phyloP scores from a whole-genome alignment of 2,329 filamentous ascomycete genomes.

The Aspergillus ruber region DNA sequence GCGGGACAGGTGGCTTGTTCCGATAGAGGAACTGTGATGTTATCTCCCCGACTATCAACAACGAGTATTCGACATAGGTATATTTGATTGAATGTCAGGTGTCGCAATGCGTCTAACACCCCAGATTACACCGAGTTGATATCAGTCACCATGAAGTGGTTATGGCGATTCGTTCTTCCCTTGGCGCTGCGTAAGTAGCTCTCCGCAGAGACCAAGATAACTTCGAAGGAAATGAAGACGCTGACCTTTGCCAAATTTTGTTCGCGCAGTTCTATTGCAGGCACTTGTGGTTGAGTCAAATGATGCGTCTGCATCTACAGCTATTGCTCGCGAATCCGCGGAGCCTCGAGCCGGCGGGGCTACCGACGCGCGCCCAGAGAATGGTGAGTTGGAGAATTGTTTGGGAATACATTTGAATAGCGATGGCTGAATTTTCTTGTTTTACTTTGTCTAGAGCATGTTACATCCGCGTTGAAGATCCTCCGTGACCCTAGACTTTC shows the following conservation, averaged over 20 bases:
- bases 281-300: conserved; percentile 20
- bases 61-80: conserved; percentile 1
- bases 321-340: conserved; percentile 12
- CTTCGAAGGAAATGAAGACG: conserved; percentile 4
- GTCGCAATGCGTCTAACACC: conserved; percentile 32
- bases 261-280: conserved; percentile 25
- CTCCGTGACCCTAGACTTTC: conserved; percentile 24
- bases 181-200: conserved; percentile 27
- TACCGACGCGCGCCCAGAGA: conserved; percentile 16
- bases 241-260: conserved; percentile 12
- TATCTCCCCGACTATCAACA: neutral
- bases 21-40: conserved; percentile 1
- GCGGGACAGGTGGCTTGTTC: conserved; percentile 34
- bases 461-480: conserved; percentile 24
- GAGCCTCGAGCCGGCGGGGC: conserved; percentile 10
- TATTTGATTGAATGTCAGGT: conserved; percentile 6
- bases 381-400: conserved; percentile 19
- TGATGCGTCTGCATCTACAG: conserved; percentile 11
- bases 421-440: neutral
- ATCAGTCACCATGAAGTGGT: conserved; percentile 29
- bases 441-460: conserved; percentile 19
- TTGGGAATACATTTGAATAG: neutral
- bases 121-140: conserved; percentile 10
- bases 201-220: conserved; percentile 2
- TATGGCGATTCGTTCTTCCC: conserved; percentile 25